Percentiles rank a stretch among this genome's conserved stretches.
phyloP scores from a whole-genome alignment of 352 stramenopile genomes.

The Achlya hypogyna region DNA sequence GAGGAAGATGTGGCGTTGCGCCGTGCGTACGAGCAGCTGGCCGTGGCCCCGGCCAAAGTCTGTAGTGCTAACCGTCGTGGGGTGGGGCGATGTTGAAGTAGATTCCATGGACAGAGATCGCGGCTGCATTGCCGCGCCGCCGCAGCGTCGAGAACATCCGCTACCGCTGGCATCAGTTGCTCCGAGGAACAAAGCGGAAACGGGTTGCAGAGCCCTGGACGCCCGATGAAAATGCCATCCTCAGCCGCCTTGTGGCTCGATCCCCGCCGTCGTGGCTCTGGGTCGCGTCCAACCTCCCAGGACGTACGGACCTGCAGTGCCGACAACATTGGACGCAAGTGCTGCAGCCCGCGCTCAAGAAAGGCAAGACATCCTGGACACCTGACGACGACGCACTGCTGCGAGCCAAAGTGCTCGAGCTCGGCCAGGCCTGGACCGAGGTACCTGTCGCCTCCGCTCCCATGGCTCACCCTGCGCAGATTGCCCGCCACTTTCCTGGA shows the following conservation, averaged over 20 bases:
- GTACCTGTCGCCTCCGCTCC: slow-evolving; percentile 21
- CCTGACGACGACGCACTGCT: slow-evolving; percentile 37
- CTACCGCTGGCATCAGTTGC: neutral
- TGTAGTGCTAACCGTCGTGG: neutral
- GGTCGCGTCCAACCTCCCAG: slow-evolving; percentile 55
- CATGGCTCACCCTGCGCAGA: slow-evolving; percentile 22
- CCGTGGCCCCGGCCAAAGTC: neutral
- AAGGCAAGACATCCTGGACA: slow-evolving; percentile 53
- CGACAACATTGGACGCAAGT: slow-evolving; percentile 69
- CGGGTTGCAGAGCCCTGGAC: slow-evolving; percentile 27
- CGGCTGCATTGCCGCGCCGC: neutral
- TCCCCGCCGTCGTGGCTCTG: slow-evolving; percentile 39
- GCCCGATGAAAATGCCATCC: slow-evolving; percentile 32
- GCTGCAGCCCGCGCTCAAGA: slow-evolving; percentile 37
- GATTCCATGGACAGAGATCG: slow-evolving; percentile 9
- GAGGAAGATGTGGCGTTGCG: slow-evolving; percentile 10
- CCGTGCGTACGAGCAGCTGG: neutral
- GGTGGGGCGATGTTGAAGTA: neutral
- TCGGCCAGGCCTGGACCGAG: slow-evolving; percentile 51
- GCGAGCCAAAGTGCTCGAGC: slow-evolving; percentile 30
- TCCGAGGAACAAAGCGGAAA: neutral
- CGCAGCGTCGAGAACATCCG: slow-evolving; percentile 6
- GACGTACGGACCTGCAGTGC: slow-evolving; percentile 63
- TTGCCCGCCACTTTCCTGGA: slow-evolving; percentile 43
- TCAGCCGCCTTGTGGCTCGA: slow-evolving; percentile 28